These are phyloP conservation scores for Hypoxylon trugodes DNA, from an alignment of 495 filamentous ascomycete species.

Conservation along the genomic window DNA sequence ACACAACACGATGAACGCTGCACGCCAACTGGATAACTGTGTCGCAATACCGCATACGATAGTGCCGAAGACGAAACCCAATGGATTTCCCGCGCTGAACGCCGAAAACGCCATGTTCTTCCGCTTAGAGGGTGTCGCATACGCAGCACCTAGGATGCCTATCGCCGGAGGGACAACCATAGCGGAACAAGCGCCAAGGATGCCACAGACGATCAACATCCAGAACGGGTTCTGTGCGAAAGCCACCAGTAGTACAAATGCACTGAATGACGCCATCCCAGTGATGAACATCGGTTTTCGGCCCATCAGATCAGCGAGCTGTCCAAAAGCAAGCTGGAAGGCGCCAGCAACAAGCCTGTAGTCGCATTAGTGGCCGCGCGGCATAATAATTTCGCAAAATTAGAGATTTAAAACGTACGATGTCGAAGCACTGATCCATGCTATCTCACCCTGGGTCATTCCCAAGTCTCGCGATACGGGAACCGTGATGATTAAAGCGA, in stretches of 20 bases:
- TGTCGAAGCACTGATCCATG: constrained; percentile 73
- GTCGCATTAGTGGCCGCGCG: background rate
- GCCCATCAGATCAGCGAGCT: constrained; percentile 73
- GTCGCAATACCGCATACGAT: constrained; percentile 71
- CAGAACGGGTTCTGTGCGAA: constrained; percentile 70
- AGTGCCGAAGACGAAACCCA: constrained; percentile 74
- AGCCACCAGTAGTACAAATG: constrained; percentile 64
- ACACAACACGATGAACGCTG: constrained; percentile 66
- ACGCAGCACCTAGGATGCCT: constrained; percentile 70
- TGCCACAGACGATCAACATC: constrained; percentile 69
- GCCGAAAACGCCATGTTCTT: constrained; percentile 78
- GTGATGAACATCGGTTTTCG: constrained; percentile 68
- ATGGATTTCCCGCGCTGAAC: constrained; percentile 74
- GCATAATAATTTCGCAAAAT: background rate
- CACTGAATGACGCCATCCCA: constrained; percentile 67
- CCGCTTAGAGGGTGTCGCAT: constrained; percentile 66
- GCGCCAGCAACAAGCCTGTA: constrained; percentile 68
- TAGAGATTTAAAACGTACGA: constrained; percentile 52
- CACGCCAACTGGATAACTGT: constrained; percentile 69
- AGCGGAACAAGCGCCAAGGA: constrained; percentile 69
- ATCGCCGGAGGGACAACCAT: constrained; percentile 73
- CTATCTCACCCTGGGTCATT: constrained; percentile 75
- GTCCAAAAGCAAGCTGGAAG: constrained; percentile 72
- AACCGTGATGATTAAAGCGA: constrained; percentile 68
- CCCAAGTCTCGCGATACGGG: constrained; percentile 67